Conservation (phyloP, 768 basidiomycete species). For the Auricularia cornea region DNA sequence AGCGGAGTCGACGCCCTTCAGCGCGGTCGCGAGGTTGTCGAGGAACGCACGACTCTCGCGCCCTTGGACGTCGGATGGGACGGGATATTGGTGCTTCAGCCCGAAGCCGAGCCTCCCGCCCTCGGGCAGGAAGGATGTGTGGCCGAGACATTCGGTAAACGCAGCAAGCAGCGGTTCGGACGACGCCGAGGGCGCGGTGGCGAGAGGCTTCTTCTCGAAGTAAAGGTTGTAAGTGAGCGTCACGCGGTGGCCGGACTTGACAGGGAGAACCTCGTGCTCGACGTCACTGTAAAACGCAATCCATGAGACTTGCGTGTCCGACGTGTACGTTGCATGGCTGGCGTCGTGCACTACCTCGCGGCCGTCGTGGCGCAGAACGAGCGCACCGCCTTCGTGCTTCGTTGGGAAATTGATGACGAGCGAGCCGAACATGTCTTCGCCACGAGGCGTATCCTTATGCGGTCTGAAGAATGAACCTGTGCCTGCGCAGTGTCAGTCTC, state of each 20-base stretch:
- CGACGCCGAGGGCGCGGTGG: neutral
- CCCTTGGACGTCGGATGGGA: neutral
- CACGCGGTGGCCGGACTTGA: constrained; percentile 34
- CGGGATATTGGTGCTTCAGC: constrained; percentile 5
- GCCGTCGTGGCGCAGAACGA: neutral
- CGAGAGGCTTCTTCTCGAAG: neutral
- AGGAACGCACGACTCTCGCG: neutral
- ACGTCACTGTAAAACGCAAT: constrained; percentile 37
- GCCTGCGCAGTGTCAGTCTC: constrained; percentile 4
- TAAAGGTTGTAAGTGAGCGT: constrained; percentile 29
- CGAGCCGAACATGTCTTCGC: constrained; percentile 7
- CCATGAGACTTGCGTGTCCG: constrained; percentile 21
- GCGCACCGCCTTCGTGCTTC: constrained; percentile 2
- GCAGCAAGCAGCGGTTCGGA: neutral
- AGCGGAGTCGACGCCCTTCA: neutral
- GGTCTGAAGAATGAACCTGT: constrained; percentile 20
- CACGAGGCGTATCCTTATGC: constrained; percentile 20
- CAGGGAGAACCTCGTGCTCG: constrained; percentile 37
- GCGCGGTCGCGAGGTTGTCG: neutral
- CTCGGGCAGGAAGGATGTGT: constrained; percentile 1
- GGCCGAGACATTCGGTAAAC: neutral
- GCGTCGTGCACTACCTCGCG: neutral
- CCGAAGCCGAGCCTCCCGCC: constrained; percentile 8
- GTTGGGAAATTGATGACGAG: constrained; percentile 7
- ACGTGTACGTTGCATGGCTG: neutral